Percentiles rank a stretch among this genome's conserved stretches.
These are phyloP conservation scores for Clathrospora elynae DNA, from an alignment of 2,329 filamentous ascomycete genomes.

Conservation along the genomic window DNA sequence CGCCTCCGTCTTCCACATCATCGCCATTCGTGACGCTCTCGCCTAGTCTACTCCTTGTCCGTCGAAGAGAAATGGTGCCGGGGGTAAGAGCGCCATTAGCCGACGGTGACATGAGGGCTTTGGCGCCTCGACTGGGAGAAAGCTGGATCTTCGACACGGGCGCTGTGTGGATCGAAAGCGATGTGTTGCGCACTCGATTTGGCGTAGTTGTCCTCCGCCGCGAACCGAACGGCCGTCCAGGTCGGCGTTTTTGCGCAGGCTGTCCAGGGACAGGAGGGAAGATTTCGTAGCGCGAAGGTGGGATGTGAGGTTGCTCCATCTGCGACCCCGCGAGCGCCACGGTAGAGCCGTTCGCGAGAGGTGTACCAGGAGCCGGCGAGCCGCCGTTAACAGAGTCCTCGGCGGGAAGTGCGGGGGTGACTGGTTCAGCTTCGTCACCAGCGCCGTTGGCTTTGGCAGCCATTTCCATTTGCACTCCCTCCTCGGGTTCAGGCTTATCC, in stretches of 20 bases:
- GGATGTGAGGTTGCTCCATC: constrained; percentile 57
- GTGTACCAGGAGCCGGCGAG: constrained; percentile 41
- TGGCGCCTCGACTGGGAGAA: constrained; percentile 36
- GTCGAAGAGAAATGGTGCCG: constrained; percentile 35
- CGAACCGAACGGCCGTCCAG: constrained; percentile 47
- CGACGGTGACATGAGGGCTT: constrained; percentile 33
- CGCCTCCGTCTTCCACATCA: constrained; percentile 39
- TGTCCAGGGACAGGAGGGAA: constrained; percentile 70
- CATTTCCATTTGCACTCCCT: constrained; percentile 50
- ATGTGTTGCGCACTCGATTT: constrained; percentile 32
- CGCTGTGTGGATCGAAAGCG: constrained; percentile 38
- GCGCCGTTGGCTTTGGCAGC: constrained; percentile 34
- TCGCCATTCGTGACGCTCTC: constrained; percentile 48
- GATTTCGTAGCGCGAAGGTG: constrained; percentile 74
- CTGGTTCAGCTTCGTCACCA: constrained; percentile 19
- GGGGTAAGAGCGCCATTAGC: constrained; percentile 42
- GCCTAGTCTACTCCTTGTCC: constrained; percentile 53
- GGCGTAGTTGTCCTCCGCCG: constrained; percentile 46
- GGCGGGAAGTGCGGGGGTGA: constrained; percentile 27
- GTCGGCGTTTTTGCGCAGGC: constrained; percentile 41
- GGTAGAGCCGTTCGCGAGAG: constrained; percentile 40
- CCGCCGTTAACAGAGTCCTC: constrained; percentile 39
- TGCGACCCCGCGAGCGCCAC: constrained; percentile 39
- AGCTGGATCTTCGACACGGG: constrained; percentile 41
- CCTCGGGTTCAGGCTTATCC: constrained; percentile 49